Conservation (phyloP, 2,329 filamentous ascomycete species). For the Paecilomyces dactylethromorphus region DNA sequence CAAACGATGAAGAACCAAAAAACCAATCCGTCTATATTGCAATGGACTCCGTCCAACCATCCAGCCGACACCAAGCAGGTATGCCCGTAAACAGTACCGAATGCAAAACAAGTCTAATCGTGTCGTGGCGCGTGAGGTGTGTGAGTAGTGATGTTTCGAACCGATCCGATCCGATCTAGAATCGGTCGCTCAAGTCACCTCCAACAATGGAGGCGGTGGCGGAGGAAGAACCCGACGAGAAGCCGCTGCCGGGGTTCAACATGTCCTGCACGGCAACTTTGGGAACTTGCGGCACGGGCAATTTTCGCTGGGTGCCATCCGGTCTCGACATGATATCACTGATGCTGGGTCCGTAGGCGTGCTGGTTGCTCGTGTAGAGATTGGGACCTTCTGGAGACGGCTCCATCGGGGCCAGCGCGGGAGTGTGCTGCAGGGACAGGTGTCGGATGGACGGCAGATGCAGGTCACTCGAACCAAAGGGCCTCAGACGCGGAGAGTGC, state of each 20-base stretch:
- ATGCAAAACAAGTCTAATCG: slow-evolving; percentile 33
- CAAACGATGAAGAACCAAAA: slow-evolving; percentile 10
- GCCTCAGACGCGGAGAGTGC: slow-evolving; percentile 84
- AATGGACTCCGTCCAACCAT: slow-evolving; percentile 14
- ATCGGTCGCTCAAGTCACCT: slow-evolving; percentile 57
- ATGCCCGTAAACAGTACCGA: slow-evolving; percentile 29
- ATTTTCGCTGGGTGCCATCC: slow-evolving; percentile 80
- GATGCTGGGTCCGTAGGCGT: slow-evolving; percentile 67
- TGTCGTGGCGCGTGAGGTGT: slow-evolving; percentile 29
- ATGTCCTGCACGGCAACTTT: slow-evolving; percentile 85
- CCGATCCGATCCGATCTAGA: slow-evolving; percentile 18
- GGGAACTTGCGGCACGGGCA: slow-evolving; percentile 81
- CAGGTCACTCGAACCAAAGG: slow-evolving; percentile 62
- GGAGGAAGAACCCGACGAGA: slow-evolving; percentile 69
- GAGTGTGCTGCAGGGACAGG: slow-evolving; percentile 59
- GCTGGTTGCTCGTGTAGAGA: slow-evolving; percentile 50
- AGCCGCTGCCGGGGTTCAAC: slow-evolving; percentile 60
- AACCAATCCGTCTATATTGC: slow-evolving; percentile 19
- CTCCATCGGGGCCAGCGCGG: slow-evolving; percentile 66
- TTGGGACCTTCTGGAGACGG: slow-evolving; percentile 55
- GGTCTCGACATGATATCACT: slow-evolving; percentile 88
- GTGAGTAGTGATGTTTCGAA: slow-evolving; percentile 1
- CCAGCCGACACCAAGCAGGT: slow-evolving; percentile 24
- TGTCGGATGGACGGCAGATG: slow-evolving; percentile 83
- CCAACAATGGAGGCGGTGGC: slow-evolving; percentile 71